Percentiles rank a stretch among this genome's conserved stretches.
phyloP scores from a whole-genome alignment of 805 yeast genomes.

The Lipomyces starkeyi region DNA sequence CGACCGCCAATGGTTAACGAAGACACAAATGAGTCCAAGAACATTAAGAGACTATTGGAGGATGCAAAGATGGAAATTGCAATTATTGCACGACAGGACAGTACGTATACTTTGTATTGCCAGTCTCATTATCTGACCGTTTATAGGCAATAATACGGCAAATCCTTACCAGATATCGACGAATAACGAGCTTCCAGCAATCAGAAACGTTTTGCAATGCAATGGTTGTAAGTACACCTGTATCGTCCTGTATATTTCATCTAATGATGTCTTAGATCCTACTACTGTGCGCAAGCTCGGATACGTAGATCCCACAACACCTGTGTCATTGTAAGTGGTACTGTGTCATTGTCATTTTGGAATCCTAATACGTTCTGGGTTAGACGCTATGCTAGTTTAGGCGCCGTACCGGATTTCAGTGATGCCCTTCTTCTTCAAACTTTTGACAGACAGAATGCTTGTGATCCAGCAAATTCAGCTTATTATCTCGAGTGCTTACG shows the following conservation, averaged over 20 bases:
- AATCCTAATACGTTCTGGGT: background rate
- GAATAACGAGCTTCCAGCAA: constrained; percentile 17
- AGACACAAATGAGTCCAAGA: constrained; percentile 13
- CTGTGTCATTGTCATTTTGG: background rate
- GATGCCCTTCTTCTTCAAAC: constrained; percentile 57
- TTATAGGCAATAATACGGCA: constrained; percentile 7
- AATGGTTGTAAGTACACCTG: constrained; percentile 6
- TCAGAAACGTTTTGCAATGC: constrained; percentile 17
- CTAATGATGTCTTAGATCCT: constrained; percentile 9
- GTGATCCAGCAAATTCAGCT: constrained; percentile 57
- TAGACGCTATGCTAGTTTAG: constrained; percentile 53
- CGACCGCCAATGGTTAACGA: constrained; percentile 27
- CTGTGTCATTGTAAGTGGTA: constrained; percentile 21
- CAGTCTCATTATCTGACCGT: background rate
- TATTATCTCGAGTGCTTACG: constrained; percentile 64
- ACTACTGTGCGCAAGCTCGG: constrained; percentile 12
- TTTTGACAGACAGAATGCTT: constrained; percentile 50
- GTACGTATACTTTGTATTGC: constrained; percentile 6
- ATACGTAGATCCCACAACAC: constrained; percentile 22
- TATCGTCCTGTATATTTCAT: background rate
- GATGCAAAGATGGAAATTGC: constrained; percentile 30
- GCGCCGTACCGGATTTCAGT: constrained; percentile 56
- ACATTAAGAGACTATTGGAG: constrained; percentile 12
- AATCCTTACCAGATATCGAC: constrained; percentile 28
- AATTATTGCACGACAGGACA: constrained; percentile 16